Evolutionary conservation across 2,329 filamentous ascomycete species (phyloP).

Genomic region (Aspergillus aculeatus): DNA sequence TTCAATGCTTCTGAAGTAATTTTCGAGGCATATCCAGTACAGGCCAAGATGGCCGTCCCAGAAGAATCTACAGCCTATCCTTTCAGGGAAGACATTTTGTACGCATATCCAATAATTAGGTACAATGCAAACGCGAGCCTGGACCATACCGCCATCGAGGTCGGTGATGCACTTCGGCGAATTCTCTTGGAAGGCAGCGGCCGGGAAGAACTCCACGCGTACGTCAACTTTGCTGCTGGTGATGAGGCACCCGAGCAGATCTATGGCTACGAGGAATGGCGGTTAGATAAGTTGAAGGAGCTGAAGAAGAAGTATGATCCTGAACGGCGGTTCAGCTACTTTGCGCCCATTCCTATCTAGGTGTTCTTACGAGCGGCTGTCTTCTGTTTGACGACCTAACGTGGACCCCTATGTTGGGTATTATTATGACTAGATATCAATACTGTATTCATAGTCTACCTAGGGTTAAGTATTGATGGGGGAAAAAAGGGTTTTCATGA

Average conservation of each 20-base stretch:
- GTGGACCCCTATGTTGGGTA: not conserved
- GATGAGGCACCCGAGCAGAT: slow-evolving; percentile 42
- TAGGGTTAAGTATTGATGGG: not conserved
- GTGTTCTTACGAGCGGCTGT: not conserved
- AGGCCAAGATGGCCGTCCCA: slow-evolving; percentile 34
- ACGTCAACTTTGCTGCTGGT: slow-evolving; percentile 56
- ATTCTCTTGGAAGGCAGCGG: slow-evolving; percentile 40
- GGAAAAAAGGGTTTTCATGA: too few relatives aligned
- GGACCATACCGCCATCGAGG: slow-evolving; percentile 33
- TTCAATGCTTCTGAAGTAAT: slow-evolving; percentile 46
- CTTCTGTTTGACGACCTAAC: not conserved
- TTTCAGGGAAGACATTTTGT: slow-evolving; percentile 44
- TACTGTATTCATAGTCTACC: not conserved
- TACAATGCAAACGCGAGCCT: slow-evolving; percentile 30
- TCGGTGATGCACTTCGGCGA: slow-evolving; percentile 42
- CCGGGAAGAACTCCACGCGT: slow-evolving; percentile 35
- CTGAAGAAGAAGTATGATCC: slow-evolving; percentile 36
- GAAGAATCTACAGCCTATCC: slow-evolving; percentile 44
- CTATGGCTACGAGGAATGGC: slow-evolving; percentile 54
- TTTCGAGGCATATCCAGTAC: slow-evolving; percentile 52
- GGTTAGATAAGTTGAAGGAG: slow-evolving; percentile 43
- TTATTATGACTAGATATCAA: not conserved
- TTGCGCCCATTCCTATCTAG: slow-evolving; percentile 9
- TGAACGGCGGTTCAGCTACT: slow-evolving; percentile 6
- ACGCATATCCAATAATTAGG: slow-evolving; percentile 38